Conservation (phyloP, 2,329 filamentous ascomycete species). For the Fusarium falciforme region DNA sequence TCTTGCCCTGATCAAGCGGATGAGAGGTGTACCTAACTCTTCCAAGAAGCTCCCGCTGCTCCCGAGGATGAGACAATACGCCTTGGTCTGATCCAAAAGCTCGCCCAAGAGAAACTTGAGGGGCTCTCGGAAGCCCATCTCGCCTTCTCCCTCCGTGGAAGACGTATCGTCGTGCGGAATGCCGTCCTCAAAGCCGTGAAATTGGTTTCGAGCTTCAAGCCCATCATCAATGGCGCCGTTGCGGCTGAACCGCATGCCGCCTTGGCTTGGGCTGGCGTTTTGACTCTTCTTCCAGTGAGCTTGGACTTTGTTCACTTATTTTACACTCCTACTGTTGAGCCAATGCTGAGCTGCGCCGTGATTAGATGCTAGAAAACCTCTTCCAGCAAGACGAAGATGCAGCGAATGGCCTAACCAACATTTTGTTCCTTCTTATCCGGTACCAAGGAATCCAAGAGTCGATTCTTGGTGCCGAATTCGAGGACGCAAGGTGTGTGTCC, state of each 20-base stretch:
- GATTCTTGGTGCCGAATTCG: background rate
- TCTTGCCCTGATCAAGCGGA: too few species aligned
- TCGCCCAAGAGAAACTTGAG: background rate
- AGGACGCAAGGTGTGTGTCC: background rate
- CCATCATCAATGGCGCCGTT: background rate
- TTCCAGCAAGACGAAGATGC: constrained; percentile 12
- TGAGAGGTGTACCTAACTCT: too few species aligned
- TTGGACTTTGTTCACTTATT: background rate
- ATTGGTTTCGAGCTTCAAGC: constrained; percentile 6
- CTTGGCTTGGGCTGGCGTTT: constrained; percentile 10
- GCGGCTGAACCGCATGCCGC: constrained; percentile 14
- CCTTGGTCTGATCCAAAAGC: background rate
- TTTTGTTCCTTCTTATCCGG: constrained; percentile 1
- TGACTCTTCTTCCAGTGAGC: constrained; percentile 10
- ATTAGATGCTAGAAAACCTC: background rate
- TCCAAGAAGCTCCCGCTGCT: background rate
- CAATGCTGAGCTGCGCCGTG: background rate
- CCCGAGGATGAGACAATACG: background rate
- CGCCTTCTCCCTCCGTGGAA: background rate
- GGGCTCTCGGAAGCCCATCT: background rate
- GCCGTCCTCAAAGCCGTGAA: background rate
- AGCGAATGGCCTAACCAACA: background rate
- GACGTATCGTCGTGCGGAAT: constrained; percentile 4
- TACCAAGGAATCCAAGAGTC: constrained; percentile 5
- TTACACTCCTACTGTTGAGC: background rate